phyloP scores from a whole-genome alignment of 148 eudicot genomes.

The Cornus controversa region DNA sequence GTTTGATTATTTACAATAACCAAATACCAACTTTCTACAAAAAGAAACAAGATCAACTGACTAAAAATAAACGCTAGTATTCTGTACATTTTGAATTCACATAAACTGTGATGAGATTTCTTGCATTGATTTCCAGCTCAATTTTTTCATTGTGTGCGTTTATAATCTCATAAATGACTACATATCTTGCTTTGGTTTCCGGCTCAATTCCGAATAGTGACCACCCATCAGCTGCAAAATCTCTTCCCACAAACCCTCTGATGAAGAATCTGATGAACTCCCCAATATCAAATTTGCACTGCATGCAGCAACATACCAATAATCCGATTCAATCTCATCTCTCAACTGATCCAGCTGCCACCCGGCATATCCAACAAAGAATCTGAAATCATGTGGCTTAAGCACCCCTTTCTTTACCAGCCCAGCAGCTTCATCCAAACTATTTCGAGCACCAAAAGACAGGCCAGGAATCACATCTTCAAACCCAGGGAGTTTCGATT shows the following conservation, averaged over 20 bases:
- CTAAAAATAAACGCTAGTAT: not conserved
- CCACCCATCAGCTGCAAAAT: conserved; percentile 95
- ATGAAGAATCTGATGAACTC: conserved; percentile 35
- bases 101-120: not conserved
- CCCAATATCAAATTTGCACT: conserved; percentile 61
- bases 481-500: conserved; percentile 45
- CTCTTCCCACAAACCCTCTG: conserved; percentile 87
- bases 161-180: conserved; percentile 23
- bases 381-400: conserved; percentile 79
- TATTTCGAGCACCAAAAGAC: conserved; percentile 74
- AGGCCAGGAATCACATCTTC: conserved; percentile 85
- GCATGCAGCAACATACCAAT: conserved; percentile 95
- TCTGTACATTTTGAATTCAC: conserved; percentile 22
- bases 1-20: not conserved
- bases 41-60: not conserved
- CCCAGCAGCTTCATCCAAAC: conserved; percentile 74
- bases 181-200: conserved; percentile 85
- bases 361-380: conserved; percentile 94
- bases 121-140: not conserved
- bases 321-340: conserved; percentile 73
- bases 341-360: conserved; percentile 88
- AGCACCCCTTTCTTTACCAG: conserved; percentile 76
- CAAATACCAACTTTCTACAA: not conserved
- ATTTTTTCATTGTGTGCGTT: not conserved
- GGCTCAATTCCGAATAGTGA: conserved; percentile 86